Percentiles rank a stretch among this genome's conserved stretches.
Evolutionary conservation across 2,329 filamentous ascomycete genomes (phyloP).

Genomic region (Fusarium caatingaense): DNA sequence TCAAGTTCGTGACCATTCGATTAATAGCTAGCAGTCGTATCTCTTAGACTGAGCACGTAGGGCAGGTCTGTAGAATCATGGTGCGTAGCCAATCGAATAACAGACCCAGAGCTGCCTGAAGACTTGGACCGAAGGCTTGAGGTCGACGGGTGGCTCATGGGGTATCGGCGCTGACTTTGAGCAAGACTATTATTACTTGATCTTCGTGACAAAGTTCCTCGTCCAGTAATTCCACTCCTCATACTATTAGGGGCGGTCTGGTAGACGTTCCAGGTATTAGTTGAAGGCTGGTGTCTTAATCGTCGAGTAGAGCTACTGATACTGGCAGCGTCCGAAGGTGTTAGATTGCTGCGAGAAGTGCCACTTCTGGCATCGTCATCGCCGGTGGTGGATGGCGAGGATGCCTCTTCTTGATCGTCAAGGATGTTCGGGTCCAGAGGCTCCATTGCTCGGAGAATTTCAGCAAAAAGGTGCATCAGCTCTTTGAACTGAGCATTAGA

Average conservation of each 20-base stretch:
- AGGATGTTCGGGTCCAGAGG: conserved; percentile 68
- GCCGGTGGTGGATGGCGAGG: conserved; percentile 55
- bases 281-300: conserved; percentile 55
- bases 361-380: conserved; percentile 59
- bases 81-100: conserved; percentile 61
- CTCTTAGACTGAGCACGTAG: conserved; percentile 53
- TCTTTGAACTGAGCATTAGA: conserved; percentile 77
- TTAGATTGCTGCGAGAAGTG: conserved; percentile 51
- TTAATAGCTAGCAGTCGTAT: conserved; percentile 48
- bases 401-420: conserved; percentile 42
- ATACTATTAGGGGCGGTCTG: conserved; percentile 67
- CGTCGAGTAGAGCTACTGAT: conserved; percentile 49
- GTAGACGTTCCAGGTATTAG: conserved; percentile 58
- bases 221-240: conserved; percentile 54
- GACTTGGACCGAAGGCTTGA: conserved; percentile 54
- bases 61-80: conserved; percentile 50
- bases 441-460: conserved; percentile 80
- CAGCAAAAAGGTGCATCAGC: conserved; percentile 87
- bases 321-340: conserved; percentile 47
- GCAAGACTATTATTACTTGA: conserved; percentile 56
- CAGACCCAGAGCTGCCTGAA: conserved; percentile 55
- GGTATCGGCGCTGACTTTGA: conserved; percentile 56
- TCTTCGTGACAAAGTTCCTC: conserved; percentile 50
- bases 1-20: conserved; percentile 1
- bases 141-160: conserved; percentile 53